Evolutionary conservation across 164 flowering plant species (phyloP).

Genomic region (Vitis vinifera): ASM3070453v1 NC_081812.1:10507001-10507500

Average conservation of each 20-base stretch:
- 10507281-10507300: background rate
- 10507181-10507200: background rate
- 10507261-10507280: constrained; percentile 13
- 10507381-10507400: constrained; percentile 32
- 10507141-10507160: constrained; percentile 5
- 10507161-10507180: background rate
- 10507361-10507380: constrained; percentile 27
- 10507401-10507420: constrained; percentile 32
- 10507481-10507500: background rate
- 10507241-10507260: constrained; percentile 8
- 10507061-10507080: background rate
- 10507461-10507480: background rate
- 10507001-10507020: background rate
- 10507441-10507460: constrained; percentile 11
- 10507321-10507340: background rate
- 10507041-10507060: background rate
- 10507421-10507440: constrained; percentile 1
- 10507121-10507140: constrained; percentile 19
- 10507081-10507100: background rate
- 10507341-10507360: constrained; percentile 8
- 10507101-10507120: constrained; percentile 25
- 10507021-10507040: background rate
- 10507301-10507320: background rate
- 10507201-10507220: background rate
- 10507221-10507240: background rate